These are phyloP conservation scores for Camelina neglecta DNA, from an alignment of 345 rosid species.

Conservation along the genomic window DNA sequence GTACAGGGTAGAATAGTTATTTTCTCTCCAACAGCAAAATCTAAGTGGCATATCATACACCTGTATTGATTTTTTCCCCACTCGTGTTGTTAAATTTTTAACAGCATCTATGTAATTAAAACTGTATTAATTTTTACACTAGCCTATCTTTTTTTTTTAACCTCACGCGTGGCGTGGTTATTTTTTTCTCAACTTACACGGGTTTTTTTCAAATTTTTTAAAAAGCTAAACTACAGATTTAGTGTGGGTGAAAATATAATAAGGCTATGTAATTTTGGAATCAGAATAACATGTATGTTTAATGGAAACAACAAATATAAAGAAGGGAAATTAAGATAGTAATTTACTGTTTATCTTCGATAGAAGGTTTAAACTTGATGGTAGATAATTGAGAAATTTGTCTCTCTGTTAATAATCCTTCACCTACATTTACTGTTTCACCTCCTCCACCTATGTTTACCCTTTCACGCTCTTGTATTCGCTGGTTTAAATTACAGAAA, in stretches of 20 bases:
- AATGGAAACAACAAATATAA: not conserved
- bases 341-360: conserved; percentile 33
- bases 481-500: not conserved
- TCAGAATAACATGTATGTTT: not conserved
- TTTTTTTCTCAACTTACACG: not conserved
- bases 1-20: conserved; percentile 24
- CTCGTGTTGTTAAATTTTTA: not conserved
- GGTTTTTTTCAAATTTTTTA: too few relatives aligned
- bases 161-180: not conserved
- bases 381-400: conserved; percentile 22
- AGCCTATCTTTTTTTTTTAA: too few relatives aligned
- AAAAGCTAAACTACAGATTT: not conserved
- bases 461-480: not conserved
- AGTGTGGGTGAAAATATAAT: not conserved
- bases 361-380: conserved; percentile 27
- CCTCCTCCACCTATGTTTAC: not conserved
- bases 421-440: not conserved
- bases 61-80: not conserved
- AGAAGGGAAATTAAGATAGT: not conserved
- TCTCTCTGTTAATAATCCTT: conserved; percentile 23
- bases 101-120: not conserved
- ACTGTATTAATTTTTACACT: too few relatives aligned
- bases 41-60: conserved; percentile 27
- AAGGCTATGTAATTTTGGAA: not conserved
- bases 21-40: conserved; percentile 5